Percentiles rank a stretch among this genome's conserved stretches.
These are phyloP conservation scores for Ulota crispa DNA, from an alignment of 225 moss, liverwort and hornwort genomes.

Conservation along the genomic window DNA sequence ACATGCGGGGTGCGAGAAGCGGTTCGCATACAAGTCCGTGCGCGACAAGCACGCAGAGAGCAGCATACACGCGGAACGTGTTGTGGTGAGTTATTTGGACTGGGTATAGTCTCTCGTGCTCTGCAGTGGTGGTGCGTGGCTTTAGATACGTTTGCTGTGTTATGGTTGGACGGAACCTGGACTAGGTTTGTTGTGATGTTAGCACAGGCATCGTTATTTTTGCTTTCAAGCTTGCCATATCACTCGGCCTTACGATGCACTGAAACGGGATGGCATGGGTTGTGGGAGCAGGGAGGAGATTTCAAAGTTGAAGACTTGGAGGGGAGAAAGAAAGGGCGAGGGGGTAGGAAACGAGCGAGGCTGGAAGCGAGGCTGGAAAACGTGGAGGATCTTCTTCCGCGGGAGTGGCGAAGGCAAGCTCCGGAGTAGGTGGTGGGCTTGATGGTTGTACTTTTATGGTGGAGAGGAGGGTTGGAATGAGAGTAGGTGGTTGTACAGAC, in stretches of 20 bases:
- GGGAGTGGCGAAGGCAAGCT: neutral
- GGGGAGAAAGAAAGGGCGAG: conserved; percentile 27
- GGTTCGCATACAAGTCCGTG: conserved; percentile 59
- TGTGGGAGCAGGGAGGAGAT: conserved; percentile 45
- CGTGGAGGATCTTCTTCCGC: conserved; percentile 49
- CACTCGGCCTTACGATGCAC: neutral
- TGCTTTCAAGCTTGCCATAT: neutral
- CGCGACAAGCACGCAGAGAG: conserved; percentile 65
- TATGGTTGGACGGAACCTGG: neutral
- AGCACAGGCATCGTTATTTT: neutral
- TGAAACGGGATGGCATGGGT: neutral
- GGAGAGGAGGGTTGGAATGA: neutral
- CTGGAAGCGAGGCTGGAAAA: conserved; percentile 28
- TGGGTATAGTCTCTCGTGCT: neutral
- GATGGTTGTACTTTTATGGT: neutral
- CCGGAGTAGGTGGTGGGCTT: neutral
- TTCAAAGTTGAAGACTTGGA: conserved; percentile 51
- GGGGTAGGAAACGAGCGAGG: conserved; percentile 46
- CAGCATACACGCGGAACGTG: conserved; percentile 16
- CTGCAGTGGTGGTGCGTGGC: neutral
- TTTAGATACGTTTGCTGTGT: neutral
- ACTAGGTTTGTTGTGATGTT: neutral
- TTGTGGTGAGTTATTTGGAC: conserved; percentile 14
- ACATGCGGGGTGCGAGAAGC: conserved; percentile 48
- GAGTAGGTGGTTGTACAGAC: neutral